phyloP scores from a whole-genome alignment of 441 rosid species.

The Jatropha podagrica region DNA sequence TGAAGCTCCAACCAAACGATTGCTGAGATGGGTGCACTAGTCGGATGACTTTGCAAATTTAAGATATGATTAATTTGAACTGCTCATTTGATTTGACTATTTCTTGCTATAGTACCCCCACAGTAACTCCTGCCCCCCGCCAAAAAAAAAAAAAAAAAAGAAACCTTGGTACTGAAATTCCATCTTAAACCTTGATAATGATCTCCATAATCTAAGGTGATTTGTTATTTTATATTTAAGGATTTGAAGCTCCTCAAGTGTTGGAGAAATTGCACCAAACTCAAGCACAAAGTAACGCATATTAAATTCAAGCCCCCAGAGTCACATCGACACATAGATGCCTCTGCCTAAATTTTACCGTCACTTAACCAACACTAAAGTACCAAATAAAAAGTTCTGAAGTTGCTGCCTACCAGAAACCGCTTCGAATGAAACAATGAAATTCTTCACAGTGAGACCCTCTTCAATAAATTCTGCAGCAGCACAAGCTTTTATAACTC shows the following conservation, averaged over 20 bases:
- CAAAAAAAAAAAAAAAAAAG: not conserved
- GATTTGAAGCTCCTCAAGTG: not conserved
- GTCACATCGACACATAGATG: not conserved
- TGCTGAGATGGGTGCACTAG: not conserved
- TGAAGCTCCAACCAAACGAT: not conserved
- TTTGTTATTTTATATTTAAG: too few species aligned
- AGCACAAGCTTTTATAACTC: constrained; percentile 44
- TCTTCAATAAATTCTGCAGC: constrained; percentile 42
- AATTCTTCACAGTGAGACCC: constrained; percentile 40
- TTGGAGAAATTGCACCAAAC: not conserved
- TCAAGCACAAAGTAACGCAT: not conserved
- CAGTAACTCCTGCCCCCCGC: not conserved
- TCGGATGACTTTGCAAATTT: not conserved
- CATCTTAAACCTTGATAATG: not conserved
- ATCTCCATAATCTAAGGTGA: not conserved
- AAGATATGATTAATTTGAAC: not conserved
- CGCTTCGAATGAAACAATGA: constrained; percentile 38
- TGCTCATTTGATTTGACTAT: not conserved
- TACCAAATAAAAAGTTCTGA: not conserved
- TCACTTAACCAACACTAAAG: not conserved
- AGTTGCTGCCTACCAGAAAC: constrained; percentile 36
- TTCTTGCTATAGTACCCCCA: too few species aligned
- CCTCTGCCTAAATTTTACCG: not conserved
- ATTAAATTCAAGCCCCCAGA: not conserved
- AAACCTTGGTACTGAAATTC: not conserved